These are phyloP conservation scores for Pichia ethanolica DNA, from an alignment of 805 yeast species.

Conservation along the genomic window DNA sequence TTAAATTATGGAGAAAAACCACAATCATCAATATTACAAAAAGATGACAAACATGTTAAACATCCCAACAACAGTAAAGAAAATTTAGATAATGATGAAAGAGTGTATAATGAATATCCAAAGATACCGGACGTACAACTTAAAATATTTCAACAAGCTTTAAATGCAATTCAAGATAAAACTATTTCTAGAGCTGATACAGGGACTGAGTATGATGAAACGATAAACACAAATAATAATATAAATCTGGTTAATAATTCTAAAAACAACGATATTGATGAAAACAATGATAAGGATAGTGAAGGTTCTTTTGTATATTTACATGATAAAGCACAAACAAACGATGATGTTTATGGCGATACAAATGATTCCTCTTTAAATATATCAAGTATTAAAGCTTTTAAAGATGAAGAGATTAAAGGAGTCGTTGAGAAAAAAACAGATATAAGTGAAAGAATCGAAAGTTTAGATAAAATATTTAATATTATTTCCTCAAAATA, in stretches of 20 bases:
- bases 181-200: slow-evolving; percentile 15
- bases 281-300: not conserved
- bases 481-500: slow-evolving; percentile 69
- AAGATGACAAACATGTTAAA: not conserved
- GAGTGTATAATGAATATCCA: slow-evolving; percentile 22
- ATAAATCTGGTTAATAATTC: not conserved
- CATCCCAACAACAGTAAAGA: not conserved
- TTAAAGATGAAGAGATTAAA: slow-evolving; percentile 9
- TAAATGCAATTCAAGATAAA: slow-evolving; percentile 16
- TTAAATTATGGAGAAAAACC: slow-evolving; percentile 25
- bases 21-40: not conserved
- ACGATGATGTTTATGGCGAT: slow-evolving; percentile 1
- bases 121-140: slow-evolving; percentile 33
- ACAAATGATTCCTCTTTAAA: not conserved
- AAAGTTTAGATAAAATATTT: slow-evolving; percentile 57
- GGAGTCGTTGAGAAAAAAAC: slow-evolving; percentile 16
- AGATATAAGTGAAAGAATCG: slow-evolving; percentile 31
- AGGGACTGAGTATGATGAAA: not conserved
- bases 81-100: not conserved
- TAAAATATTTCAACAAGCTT: slow-evolving; percentile 29
- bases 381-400: not conserved
- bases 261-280: slow-evolving; percentile 1
- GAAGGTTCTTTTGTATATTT: slow-evolving; percentile 12
- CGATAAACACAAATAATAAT: no score
- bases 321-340: slow-evolving; percentile 5